A percentile compares a stretch with the other conserved stretches of the same genome.
These are phyloP conservation scores for Pythium insidiosum DNA, from an alignment of 352 stramenopile genomes.

Conservation along the genomic window DNA sequence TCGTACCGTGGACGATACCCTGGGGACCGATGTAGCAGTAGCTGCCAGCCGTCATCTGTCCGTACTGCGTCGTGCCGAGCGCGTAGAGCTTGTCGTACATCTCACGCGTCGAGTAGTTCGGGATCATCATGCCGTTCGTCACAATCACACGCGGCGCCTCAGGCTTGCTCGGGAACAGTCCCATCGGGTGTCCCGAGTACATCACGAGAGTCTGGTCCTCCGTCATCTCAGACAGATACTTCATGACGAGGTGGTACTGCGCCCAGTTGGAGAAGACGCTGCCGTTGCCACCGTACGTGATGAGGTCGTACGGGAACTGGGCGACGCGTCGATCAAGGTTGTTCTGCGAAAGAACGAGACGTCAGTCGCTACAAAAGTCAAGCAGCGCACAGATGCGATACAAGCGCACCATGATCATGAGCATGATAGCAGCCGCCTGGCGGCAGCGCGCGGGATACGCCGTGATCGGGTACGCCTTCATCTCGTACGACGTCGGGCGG, in stretches of 20 bases:
- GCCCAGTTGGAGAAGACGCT: slow-evolving; percentile 88
- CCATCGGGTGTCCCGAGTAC: slow-evolving; percentile 86
- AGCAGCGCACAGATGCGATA: not conserved
- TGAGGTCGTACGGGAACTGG: slow-evolving; percentile 82
- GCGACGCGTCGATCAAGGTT: slow-evolving; percentile 83
- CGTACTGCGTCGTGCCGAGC: slow-evolving; percentile 82
- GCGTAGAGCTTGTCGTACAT: slow-evolving; percentile 88
- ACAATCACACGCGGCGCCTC: slow-evolving; percentile 79
- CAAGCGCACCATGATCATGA: slow-evolving; percentile 78
- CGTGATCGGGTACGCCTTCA: slow-evolving; percentile 82
- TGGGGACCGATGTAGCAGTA: slow-evolving; percentile 90
- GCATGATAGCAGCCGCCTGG: slow-evolving; percentile 75
- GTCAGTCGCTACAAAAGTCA: too few relatives aligned
- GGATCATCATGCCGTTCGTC: slow-evolving; percentile 88
- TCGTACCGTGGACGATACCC: slow-evolving; percentile 87
- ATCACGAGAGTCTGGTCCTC: slow-evolving; percentile 86
- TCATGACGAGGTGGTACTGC: slow-evolving; percentile 83
- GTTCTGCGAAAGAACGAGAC: slow-evolving; percentile 42
- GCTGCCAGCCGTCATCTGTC: slow-evolving; percentile 87
- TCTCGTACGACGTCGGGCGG: slow-evolving; percentile 78
- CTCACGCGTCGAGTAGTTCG: slow-evolving; percentile 81
- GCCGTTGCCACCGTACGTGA: slow-evolving; percentile 87
- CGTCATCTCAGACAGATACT: slow-evolving; percentile 83
- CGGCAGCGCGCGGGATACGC: slow-evolving; percentile 65
- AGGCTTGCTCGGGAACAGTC: slow-evolving; percentile 69